phyloP scores from a whole-genome alignment of 2,329 filamentous ascomycete species.

The Ophiostoma sp. region DNA sequence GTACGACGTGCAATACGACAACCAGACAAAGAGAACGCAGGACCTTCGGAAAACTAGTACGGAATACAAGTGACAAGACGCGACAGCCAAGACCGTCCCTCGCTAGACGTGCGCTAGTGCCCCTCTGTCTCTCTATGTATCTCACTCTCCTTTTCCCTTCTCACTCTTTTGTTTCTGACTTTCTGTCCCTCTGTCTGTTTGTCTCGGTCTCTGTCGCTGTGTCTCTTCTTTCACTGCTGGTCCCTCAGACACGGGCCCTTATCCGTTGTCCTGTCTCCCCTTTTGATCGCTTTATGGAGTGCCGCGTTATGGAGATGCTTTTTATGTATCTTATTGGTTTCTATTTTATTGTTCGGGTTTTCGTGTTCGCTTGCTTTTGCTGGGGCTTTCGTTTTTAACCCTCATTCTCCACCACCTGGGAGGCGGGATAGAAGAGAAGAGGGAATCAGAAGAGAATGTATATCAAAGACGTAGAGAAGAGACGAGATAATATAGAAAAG shows the following conservation, averaged over 20 bases:
- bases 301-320: background rate
- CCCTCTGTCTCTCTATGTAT: background rate
- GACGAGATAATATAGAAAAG: too few relatives aligned
- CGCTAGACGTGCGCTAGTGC: constrained; percentile 10
- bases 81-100: constrained; percentile 11
- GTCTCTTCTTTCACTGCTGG: background rate
- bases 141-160: background rate
- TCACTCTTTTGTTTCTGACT: too few relatives aligned
- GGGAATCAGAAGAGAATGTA: too few relatives aligned
- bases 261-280: constrained; percentile 2
- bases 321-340: background rate
- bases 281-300: background rate
- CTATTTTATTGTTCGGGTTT: background rate
- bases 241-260: background rate
- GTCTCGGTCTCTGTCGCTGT: background rate
- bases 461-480: too few relatives aligned
- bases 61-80: background rate
- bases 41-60: background rate
- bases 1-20: background rate
- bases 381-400: background rate
- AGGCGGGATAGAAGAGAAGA: background rate
- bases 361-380: background rate
- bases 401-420: background rate
- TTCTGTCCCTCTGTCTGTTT: background rate
- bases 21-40: background rate